These are phyloP conservation scores for Moesziomyces antarcticus DNA, from an alignment of 1,284 basidiomycete genomes.

Conservation along the genomic window DNA sequence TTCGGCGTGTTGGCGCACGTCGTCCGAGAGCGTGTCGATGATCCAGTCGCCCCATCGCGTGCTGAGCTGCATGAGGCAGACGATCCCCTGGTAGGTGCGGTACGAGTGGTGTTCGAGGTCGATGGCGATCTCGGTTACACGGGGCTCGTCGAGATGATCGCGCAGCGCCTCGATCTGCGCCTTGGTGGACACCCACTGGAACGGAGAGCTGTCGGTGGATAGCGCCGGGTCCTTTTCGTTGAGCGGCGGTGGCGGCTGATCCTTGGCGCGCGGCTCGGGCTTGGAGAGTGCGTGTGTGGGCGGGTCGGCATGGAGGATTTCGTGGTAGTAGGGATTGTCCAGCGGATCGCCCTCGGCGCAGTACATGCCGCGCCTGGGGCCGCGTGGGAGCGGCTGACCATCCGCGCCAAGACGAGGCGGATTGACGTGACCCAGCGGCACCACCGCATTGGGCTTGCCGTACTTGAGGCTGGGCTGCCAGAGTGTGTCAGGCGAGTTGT, in stretches of 20 bases:
- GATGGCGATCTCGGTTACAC: constrained; percentile 83
- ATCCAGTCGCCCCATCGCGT: constrained; percentile 87
- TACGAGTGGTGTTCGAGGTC: constrained; percentile 94
- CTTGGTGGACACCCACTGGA: constrained; percentile 78
- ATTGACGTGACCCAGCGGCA: constrained; percentile 49
- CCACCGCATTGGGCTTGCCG: constrained; percentile 63
- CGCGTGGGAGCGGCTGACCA: constrained; percentile 22
- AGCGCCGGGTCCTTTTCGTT: constrained; percentile 57
- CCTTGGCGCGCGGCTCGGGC: constrained; percentile 22
- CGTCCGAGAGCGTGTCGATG: constrained; percentile 78
- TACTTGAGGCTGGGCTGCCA: constrained; percentile 56
- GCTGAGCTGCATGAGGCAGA: constrained; percentile 87
- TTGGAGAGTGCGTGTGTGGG: constrained; percentile 65
- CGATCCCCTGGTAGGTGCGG: constrained; percentile 84
- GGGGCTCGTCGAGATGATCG: constrained; percentile 69
- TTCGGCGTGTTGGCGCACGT: constrained; percentile 80
- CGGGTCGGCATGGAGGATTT: constrained; percentile 51
- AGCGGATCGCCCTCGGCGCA: constrained; percentile 63
- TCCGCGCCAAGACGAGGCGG: constrained; percentile 15
- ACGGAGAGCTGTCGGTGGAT: constrained; percentile 77
- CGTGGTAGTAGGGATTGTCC: constrained; percentile 63
- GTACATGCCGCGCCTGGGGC: constrained; percentile 59
- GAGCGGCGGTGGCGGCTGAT: constrained; percentile 51
- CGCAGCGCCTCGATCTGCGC: constrained; percentile 76
- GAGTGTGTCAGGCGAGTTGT: constrained; percentile 49